Base-by-base conservation (phyloP, 2,329 filamentous ascomycete genomes). In the Epichloe scottii region DNA sequence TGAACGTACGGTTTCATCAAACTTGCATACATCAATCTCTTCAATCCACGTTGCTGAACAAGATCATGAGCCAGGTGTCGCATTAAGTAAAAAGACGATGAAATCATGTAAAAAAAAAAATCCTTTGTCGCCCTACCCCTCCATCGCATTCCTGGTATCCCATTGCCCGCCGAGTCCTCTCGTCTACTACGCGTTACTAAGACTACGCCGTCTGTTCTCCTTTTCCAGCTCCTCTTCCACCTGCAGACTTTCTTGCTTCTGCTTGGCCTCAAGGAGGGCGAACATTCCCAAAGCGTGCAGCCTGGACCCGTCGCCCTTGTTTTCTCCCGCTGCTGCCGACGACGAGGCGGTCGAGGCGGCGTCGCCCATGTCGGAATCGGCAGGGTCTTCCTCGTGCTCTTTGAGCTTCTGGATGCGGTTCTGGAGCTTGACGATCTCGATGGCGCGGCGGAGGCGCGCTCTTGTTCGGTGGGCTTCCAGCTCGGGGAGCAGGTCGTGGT, bases 401-500 rank as follows among this genome's bases (percentile, higher is more conserved):
- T 89, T 95, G 72, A 98, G 84, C 34, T 87, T 79, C 66, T 95
- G 89, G 71, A 98, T 97, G 57, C 91, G 87, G 71, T 96, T 96
- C 57, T 89, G 83, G 50, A 98, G 81, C 72, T 95, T 96, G 75
- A 97, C 87, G 63, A 95, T 84, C 70, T 97, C 89, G 71, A 98
- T 94, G 62, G 90, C 91, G 57, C 91, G 86, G 68, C 86, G 86
- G 59, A 98, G 85, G 55, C 89, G 89, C 52, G 89, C 88, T 69
- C 89, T 89, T 69, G 94, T 89, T 74, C 93, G 95, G 49, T 89
- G 85, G 70, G 87, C 87, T 60, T 60, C 59, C 75, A 98, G 94
- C 73, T 98, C 93, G 58, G 93, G 93, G 68, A 98, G 73, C 79
- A 98, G 79, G 76, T 98, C 90, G 80, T 96, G 89, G 69, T 97